These are phyloP conservation scores for Globisporangium carolinianum DNA, from an alignment of 352 stramenopile genomes.

Conservation along the genomic window DNA sequence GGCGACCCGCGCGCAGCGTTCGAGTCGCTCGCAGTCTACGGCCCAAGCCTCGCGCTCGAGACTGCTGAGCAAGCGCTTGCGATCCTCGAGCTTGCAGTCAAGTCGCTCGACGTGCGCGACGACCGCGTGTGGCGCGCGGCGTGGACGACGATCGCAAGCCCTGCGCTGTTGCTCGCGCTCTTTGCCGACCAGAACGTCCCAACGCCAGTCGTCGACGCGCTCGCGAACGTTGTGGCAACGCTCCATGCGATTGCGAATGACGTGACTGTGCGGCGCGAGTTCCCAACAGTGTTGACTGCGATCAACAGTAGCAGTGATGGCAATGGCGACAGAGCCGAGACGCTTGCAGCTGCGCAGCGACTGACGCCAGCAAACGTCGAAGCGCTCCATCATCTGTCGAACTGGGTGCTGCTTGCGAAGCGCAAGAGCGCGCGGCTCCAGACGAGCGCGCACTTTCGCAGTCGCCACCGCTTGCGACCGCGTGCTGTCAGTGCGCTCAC, in stretches of 20 bases:
- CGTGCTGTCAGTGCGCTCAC: slow-evolving; percentile 46
- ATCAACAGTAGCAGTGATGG: too few species aligned
- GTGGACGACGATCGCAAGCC: slow-evolving; percentile 40
- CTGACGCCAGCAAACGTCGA: slow-evolving; percentile 67
- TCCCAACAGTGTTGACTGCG: slow-evolving; percentile 7
- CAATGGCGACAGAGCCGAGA: too few species aligned
- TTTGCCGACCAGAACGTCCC: slow-evolving; percentile 28
- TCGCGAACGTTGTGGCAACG: slow-evolving; percentile 42
- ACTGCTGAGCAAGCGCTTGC: slow-evolving; percentile 55
- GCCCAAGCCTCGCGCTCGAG: slow-evolving; percentile 45
- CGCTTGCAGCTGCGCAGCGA: slow-evolving; percentile 6
- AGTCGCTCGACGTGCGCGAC: slow-evolving; percentile 8
- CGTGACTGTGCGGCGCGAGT: slow-evolving; percentile 37
- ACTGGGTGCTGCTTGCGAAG: slow-evolving; percentile 75
- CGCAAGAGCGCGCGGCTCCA: slow-evolving; percentile 60
- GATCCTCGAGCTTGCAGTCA: slow-evolving; percentile 29
- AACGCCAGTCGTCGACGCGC: slow-evolving; percentile 42
- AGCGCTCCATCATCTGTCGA: slow-evolving; percentile 60
- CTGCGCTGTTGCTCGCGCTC: slow-evolving; percentile 61
- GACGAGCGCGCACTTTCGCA: slow-evolving; percentile 23
- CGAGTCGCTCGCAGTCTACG: slow-evolving; percentile 39
- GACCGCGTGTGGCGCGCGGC: slow-evolving; percentile 18
- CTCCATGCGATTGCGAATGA: slow-evolving; percentile 43
- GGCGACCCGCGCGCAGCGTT: slow-evolving; percentile 29
- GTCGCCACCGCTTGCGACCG: slow-evolving; percentile 15